Evolutionary conservation across 345 rosid genomes (phyloP).

Genomic region (Citrus maxima): DNA sequence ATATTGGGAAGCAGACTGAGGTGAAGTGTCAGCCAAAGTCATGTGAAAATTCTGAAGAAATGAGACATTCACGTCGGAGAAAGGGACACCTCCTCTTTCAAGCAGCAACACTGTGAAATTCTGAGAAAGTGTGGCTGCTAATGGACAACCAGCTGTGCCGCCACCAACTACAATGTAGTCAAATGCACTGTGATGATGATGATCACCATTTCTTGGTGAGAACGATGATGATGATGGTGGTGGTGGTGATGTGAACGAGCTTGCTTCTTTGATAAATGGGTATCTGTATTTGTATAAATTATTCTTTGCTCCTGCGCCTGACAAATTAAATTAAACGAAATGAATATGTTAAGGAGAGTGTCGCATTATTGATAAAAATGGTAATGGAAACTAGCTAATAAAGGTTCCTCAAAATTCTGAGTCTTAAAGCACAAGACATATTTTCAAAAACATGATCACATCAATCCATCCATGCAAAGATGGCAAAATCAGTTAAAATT

Average conservation of each 20-base stretch:
- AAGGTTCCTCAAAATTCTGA: not conserved
- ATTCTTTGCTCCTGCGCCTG: conserved; percentile 19
- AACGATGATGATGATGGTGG: conserved; percentile 51
- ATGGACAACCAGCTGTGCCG: conserved; percentile 95
- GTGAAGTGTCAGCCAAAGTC: conserved; percentile 72
- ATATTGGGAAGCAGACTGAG: conserved; percentile 74
- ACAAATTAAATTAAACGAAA: not conserved
- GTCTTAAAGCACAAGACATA: not conserved
- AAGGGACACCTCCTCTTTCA: conserved; percentile 97
- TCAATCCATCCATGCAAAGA: no score
- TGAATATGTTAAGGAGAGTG: not conserved
- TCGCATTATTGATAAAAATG: not conserved
- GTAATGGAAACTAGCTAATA: not conserved
- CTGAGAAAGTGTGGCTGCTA: conserved; percentile 83
- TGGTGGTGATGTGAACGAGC: conserved; percentile 53
- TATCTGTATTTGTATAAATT: conserved; percentile 37
- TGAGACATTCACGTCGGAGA: conserved; percentile 82
- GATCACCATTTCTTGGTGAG: conserved; percentile 43
- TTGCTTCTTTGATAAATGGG: conserved; percentile 80
- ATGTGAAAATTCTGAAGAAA: conserved; percentile 77
- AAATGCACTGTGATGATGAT: conserved; percentile 15
- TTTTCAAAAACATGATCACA: not conserved
- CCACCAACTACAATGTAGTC: conserved; percentile 95
- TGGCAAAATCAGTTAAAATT: no score
- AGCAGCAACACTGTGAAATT: conserved; percentile 77